Conservation (phyloP, 345 rosid species). For the Eucalyptus polybractea region DNA sequence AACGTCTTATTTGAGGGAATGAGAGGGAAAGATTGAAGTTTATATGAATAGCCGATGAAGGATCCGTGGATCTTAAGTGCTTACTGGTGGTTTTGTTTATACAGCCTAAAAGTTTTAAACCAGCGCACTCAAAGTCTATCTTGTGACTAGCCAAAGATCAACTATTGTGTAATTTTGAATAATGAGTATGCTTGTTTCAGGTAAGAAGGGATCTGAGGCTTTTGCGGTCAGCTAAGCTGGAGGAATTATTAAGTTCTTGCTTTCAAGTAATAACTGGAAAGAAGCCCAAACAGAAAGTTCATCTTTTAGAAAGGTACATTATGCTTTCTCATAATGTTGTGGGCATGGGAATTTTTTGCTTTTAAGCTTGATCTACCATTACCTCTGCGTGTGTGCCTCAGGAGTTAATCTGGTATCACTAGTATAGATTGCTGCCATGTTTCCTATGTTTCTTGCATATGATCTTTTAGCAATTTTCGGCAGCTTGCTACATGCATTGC, state of each 20-base stretch:
- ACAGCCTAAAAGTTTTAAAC: neutral
- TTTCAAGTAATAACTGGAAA: slow-evolving; percentile 50
- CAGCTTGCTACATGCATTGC: neutral
- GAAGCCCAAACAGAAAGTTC: slow-evolving; percentile 55
- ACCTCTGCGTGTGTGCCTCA: neutral
- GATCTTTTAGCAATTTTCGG: neutral
- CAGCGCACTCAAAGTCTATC: neutral
- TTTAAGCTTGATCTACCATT: neutral
- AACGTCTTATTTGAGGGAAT: neutral
- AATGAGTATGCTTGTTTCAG: slow-evolving; percentile 8
- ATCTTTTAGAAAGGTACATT: slow-evolving; percentile 67
- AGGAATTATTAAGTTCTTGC: slow-evolving; percentile 48
- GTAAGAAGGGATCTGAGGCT: slow-evolving; percentile 86
- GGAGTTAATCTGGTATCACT: neutral
- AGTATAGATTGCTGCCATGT: neutral
- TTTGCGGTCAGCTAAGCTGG: slow-evolving; percentile 52
- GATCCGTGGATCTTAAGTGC: neutral
- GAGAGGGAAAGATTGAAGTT: neutral
- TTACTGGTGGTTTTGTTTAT: neutral
- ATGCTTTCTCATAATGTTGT: neutral
- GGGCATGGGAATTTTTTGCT: neutral
- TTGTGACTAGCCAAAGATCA: neutral
- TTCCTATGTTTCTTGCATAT: neutral
- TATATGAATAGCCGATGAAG: neutral
- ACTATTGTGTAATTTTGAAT: neutral